Conservation (phyloP, 2,329 filamentous ascomycete species). For the Grosmannia clavigera region DNA sequence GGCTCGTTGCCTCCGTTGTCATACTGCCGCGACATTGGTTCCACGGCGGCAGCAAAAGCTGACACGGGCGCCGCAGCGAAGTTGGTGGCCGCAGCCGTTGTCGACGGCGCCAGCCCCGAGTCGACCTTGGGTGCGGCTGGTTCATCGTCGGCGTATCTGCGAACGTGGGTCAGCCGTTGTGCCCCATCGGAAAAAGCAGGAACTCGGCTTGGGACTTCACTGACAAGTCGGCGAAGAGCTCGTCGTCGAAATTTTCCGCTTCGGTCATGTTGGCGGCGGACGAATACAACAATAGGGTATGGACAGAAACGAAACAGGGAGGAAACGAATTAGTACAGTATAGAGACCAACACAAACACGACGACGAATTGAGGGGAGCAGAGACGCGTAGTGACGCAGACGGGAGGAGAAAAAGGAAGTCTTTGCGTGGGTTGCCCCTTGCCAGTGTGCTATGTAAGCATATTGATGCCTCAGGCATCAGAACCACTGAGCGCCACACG, state of each 20-base stretch:
- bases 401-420: background rate
- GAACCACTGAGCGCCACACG: background rate
- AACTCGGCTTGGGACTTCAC: constrained; percentile 22
- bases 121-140: constrained; percentile 17
- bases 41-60: background rate
- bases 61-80: background rate
- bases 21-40: constrained; percentile 6
- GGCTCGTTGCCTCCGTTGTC: constrained; percentile 18
- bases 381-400: background rate
- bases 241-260: constrained; percentile 67
- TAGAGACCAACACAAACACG: background rate
- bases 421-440: background rate
- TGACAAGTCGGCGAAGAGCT: constrained; percentile 85
- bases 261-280: constrained; percentile 48
- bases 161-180: constrained; percentile 6
- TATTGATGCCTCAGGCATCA: background rate
- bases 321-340: background rate
- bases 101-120: background rate
- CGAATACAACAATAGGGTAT: background rate
- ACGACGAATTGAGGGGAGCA: background rate
- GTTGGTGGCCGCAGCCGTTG: background rate
- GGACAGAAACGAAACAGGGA: background rate
- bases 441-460: background rate
- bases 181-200: background rate
- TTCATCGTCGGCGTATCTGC: constrained; percentile 55